Percentiles rank a stretch among this genome's conserved stretches.
Evolutionary conservation across 2,329 filamentous ascomycete genomes (phyloP).

Genomic region (Lasiodiplodia sp.): DNA sequence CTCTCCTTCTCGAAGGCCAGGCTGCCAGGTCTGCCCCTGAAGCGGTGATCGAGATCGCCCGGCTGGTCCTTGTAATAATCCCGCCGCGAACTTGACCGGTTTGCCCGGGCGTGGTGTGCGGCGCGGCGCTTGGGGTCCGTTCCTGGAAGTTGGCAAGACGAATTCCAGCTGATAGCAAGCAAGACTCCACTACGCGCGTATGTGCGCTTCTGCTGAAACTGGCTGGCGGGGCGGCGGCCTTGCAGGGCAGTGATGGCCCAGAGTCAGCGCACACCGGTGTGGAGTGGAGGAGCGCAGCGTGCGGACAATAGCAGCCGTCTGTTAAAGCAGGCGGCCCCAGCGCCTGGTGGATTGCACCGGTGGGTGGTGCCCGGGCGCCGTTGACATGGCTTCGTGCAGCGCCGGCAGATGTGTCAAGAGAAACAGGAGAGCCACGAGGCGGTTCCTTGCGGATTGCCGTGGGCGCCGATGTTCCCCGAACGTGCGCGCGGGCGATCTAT

Average conservation of each 20-base stretch:
- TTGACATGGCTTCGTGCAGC: neutral
- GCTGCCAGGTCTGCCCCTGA: conserved; percentile 27
- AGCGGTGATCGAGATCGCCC: conserved; percentile 28
- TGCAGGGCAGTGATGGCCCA: conserved; percentile 26
- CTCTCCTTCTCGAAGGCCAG: conserved; percentile 28
- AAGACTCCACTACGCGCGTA: conserved; percentile 16
- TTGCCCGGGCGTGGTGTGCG: conserved; percentile 16
- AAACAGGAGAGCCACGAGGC: conserved; percentile 23
- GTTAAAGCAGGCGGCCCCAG: conserved; percentile 16
- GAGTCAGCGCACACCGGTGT: conserved; percentile 24
- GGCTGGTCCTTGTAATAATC: conserved; percentile 27
- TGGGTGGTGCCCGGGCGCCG: conserved; percentile 4
- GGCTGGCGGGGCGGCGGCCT: conserved; percentile 14
- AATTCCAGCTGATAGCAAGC: conserved; percentile 24
- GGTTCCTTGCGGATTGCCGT: conserved; percentile 18
- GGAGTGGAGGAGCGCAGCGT: neutral
- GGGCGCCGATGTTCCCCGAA: conserved; percentile 24
- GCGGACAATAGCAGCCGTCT: conserved; percentile 19
- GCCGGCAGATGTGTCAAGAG: conserved; percentile 25
- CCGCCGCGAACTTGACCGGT: conserved; percentile 25
- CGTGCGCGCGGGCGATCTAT: conserved; percentile 28
- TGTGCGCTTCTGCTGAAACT: conserved; percentile 16
- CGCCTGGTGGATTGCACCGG: conserved; percentile 15
- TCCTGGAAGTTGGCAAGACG: conserved; percentile 20
- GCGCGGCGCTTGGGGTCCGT: conserved; percentile 6